Evolutionary conservation across 2,329 filamentous ascomycete species (phyloP).

Genomic region (Penicillium janthinellum): DNA sequence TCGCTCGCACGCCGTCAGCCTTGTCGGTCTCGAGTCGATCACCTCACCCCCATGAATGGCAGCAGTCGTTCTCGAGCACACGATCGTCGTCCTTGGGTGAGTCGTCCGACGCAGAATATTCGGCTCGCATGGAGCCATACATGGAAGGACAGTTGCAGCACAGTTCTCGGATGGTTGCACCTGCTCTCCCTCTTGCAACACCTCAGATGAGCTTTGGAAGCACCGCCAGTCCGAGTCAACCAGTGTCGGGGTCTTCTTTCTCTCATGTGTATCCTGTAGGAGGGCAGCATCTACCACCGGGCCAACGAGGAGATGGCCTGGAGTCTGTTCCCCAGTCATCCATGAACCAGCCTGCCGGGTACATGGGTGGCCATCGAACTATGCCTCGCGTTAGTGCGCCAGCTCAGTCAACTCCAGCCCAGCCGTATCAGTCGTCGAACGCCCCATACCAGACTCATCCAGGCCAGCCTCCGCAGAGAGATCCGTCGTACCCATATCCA

Average conservation of each 20-base stretch:
- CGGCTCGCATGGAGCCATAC: conserved; percentile 30
- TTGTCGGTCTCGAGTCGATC: conserved; percentile 30
- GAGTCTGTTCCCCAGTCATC: conserved; percentile 16
- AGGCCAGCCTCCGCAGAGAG: conserved; percentile 11
- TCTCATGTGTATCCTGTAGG: conserved; percentile 21
- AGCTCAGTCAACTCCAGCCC: conserved; percentile 5
- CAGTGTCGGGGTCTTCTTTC: conserved; percentile 24
- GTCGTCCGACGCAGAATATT: conserved; percentile 32
- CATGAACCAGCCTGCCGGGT: conserved; percentile 13
- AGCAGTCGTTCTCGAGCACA: conserved; percentile 27
- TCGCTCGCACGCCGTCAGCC: conserved; percentile 27
- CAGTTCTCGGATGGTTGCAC: conserved; percentile 8
- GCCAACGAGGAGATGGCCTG: conserved; percentile 16
- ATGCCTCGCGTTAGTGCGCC: conserved; percentile 10
- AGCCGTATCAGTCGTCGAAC: conserved; percentile 14
- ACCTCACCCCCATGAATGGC: conserved; percentile 33
- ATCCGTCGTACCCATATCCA: conserved; percentile 17
- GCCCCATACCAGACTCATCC: conserved; percentile 9
- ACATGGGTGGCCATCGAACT: conserved; percentile 20
- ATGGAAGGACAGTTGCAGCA: conserved; percentile 20
- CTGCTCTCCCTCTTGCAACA: conserved; percentile 15
- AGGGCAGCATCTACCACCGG: conserved; percentile 9
- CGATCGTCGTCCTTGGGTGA: conserved; percentile 32
- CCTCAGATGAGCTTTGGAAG: conserved; percentile 27
- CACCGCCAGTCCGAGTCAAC: conserved; percentile 17